Evolutionary conservation across 2,329 filamentous ascomycete genomes (phyloP), one percentile per base, ranked within the genome.

Genomic region (Claviceps citrina): DNA sequence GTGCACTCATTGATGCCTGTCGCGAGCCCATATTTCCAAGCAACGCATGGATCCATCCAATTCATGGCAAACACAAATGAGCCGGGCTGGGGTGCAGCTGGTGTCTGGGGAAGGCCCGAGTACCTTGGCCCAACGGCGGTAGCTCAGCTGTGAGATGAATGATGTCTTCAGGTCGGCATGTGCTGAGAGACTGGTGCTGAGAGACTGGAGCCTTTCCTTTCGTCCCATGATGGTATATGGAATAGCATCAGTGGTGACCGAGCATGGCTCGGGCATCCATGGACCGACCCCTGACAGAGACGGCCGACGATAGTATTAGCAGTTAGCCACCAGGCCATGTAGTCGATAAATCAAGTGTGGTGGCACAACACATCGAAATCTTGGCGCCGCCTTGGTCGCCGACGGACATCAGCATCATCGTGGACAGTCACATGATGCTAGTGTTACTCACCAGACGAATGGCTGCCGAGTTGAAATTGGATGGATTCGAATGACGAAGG

Each of bases 381-480:
- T 25, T 24, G 36, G 39, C 24, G 36, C 35, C 31, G 35, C 28
- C 30, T 39, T 33, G 31, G 18, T 41, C 35, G 27, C 36, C 25
- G 13, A 28, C 33, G 20, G 33, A 25, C 41, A 38, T 41, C n/a
- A 39, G 33, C 16, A 28, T 28, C 31, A 28, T 41, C 22, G 26
- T 44, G 42, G 18, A 5, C 13, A 38, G 38, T 19, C 36, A 36
- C 42, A 38, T 43, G 32, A 28, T 39, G 22, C 37, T 20, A 22
- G 37, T 35, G 26, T 13, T 24, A 33, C 26, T 36, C 22, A 20
- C 16, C n/a, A n/a, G n/a, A n/a, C n/a, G n/a, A n/a, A n/a, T n/a
- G n/a, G n/a, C n/a, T n/a, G n/a, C n/a, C n/a, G n/a, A 31, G 15
- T 26, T 12, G 31, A 16, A 27, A 33, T 36, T 27, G 20, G 12